Conservation (phyloP, 441 rosid species). For the Erodium moschatum region DNA sequence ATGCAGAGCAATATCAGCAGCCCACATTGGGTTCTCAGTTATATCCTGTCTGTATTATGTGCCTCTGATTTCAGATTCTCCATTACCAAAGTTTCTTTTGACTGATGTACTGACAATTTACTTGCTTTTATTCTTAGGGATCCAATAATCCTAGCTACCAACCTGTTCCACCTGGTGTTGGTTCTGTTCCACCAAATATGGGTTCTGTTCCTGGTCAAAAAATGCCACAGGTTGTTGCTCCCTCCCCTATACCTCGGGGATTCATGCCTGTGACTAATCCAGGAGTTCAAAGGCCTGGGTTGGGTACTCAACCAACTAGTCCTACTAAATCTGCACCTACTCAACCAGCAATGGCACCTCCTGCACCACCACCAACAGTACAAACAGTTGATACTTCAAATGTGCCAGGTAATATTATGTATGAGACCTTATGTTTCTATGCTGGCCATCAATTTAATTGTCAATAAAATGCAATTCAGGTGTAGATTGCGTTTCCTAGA, state of each 20-base stretch:
- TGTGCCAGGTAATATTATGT: conserved; percentile 64
- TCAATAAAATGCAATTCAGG: not conserved
- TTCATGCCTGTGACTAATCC: conserved; percentile 56
- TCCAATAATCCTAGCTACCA: conserved; percentile 38
- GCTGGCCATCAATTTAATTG: not conserved
- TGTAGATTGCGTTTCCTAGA: not conserved
- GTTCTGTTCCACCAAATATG: conserved; percentile 20
- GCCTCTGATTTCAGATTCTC: conserved; percentile 14
- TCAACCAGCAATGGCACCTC: conserved; percentile 52
- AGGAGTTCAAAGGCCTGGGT: conserved; percentile 61
- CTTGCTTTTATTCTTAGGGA: conserved; percentile 42
- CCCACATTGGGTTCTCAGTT: conserved; percentile 70
- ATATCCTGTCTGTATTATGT: conserved; percentile 53
- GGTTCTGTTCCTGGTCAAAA: conserved; percentile 31
- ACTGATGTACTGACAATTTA: conserved; percentile 16
- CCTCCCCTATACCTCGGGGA: conserved; percentile 47
- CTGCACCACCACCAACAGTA: conserved; percentile 81
- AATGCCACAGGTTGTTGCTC: conserved; percentile 53
- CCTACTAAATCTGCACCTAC: conserved; percentile 49
- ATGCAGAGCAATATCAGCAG: conserved; percentile 82
- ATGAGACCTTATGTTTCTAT: not conserved
- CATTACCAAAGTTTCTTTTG: conserved; percentile 12
- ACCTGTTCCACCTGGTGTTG: conserved; percentile 48
- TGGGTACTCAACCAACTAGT: conserved; percentile 62
- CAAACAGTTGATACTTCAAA: conserved; percentile 83